Conservation (phyloP, 2,329 filamentous ascomycete genomes). For the Waltergamsia citrina region DNA sequence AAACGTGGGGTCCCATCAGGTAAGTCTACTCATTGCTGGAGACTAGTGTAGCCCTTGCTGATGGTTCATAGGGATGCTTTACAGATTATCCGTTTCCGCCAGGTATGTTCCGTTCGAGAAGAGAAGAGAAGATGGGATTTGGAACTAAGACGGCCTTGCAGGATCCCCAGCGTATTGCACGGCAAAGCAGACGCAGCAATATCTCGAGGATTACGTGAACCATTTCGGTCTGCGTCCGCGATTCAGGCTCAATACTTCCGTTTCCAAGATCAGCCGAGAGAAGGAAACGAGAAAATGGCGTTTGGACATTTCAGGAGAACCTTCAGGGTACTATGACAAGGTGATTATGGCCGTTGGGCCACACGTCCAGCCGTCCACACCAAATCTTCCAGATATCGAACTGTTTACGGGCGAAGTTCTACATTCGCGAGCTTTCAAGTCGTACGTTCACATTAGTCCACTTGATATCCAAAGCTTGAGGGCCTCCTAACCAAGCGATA, state of each 20-base stretch:
- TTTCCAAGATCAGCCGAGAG: constrained; percentile 8
- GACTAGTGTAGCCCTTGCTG: too few species aligned
- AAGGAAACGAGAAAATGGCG: constrained; percentile 13
- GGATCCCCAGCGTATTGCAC: too few species aligned
- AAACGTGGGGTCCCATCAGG: constrained; percentile 14
- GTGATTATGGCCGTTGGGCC: constrained; percentile 22
- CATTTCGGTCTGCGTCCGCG: constrained; percentile 17
- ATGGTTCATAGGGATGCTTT: constrained; percentile 24
- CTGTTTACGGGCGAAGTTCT: neutral
- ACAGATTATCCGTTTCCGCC: constrained; percentile 23
- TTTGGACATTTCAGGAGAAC: constrained; percentile 15
- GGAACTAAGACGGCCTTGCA: too few species aligned
- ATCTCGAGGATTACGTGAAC: constrained; percentile 20
- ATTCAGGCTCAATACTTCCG: constrained; percentile 14
- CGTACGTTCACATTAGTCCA: constrained; percentile 2
- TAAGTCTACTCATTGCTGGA: too few species aligned
- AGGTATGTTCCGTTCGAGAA: constrained; percentile 10
- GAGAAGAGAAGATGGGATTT: too few species aligned
- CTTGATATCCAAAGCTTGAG: too few species aligned
- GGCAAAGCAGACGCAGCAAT: constrained; percentile 16
- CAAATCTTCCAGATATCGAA: constrained; percentile 18
- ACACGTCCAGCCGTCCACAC: constrained; percentile 22
- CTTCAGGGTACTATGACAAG: constrained; percentile 22
- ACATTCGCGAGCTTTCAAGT: constrained; percentile 5
- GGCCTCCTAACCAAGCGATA: too few species aligned